phyloP scores from a whole-genome alignment of 768 basidiomycete genomes.

The Panus rudis region DNA sequence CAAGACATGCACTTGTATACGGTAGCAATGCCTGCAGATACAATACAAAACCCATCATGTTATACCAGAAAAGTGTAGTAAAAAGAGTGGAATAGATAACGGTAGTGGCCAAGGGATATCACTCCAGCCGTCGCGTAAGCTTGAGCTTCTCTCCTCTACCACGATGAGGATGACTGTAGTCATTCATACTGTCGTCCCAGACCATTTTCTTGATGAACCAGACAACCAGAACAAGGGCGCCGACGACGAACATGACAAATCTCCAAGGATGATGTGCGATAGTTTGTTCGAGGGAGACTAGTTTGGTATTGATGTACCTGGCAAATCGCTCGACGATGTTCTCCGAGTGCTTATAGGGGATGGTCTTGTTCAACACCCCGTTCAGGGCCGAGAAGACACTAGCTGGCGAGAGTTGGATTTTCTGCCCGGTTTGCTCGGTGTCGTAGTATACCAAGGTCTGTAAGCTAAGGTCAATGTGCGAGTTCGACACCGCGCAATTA shows the following conservation, averaged over 20 bases:
- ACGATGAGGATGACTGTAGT: too few species aligned
- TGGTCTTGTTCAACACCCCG: slow-evolving; percentile 45
- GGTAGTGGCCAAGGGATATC: too few species aligned
- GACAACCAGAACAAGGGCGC: slow-evolving; percentile 13
- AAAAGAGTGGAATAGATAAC: too few species aligned
- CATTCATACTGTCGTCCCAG: background rate
- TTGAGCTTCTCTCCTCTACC: too few species aligned
- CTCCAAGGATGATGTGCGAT: slow-evolving; percentile 21
- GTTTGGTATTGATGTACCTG: slow-evolving; percentile 30
- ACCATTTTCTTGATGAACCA: slow-evolving; percentile 9
- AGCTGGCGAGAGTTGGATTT: slow-evolving; percentile 46
- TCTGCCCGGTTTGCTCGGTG: slow-evolving; percentile 45
- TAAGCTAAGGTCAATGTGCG: background rate
- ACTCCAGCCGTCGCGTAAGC: too few species aligned
- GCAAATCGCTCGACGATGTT: slow-evolving; percentile 61
- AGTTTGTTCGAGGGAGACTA: slow-evolving; percentile 19
- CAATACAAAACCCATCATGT: too few species aligned
- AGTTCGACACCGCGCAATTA: background rate
- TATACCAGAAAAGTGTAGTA: too few species aligned
- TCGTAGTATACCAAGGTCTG: slow-evolving; percentile 77
- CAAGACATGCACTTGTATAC: too few species aligned
- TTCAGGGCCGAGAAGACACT: slow-evolving; percentile 68
- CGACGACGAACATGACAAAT: slow-evolving; percentile 16
- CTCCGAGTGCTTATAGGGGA: slow-evolving; percentile 58
- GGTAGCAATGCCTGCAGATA: too few species aligned